Evolutionary conservation across 441 rosid genomes (phyloP).

Genomic region (Populus hybrid): DNA sequence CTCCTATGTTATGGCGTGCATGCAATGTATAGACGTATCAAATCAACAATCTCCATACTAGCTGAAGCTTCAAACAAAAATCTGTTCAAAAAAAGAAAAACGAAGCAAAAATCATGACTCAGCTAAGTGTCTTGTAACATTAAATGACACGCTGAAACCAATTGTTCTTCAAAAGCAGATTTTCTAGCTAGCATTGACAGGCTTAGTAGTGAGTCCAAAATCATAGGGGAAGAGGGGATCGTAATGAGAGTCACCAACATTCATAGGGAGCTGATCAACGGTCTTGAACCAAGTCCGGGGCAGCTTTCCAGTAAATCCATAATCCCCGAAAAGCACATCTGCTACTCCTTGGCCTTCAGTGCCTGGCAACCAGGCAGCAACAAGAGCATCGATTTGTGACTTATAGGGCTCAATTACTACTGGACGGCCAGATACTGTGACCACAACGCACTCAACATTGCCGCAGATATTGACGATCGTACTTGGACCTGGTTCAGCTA

Average conservation of each 20-base stretch:
- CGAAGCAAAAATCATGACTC: too few species aligned
- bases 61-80: neutral
- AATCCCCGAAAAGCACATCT: slow-evolving; percentile 61
- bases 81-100: too few species aligned
- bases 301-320: slow-evolving; percentile 58
- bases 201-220: too few species aligned
- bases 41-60: neutral
- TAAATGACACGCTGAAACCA: neutral
- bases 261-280: slow-evolving; percentile 69
- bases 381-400: slow-evolving; percentile 35
- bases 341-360: slow-evolving; percentile 65
- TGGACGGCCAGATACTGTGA: slow-evolving; percentile 53
- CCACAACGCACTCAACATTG: slow-evolving; percentile 40
- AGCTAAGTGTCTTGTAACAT: too few species aligned
- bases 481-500: slow-evolving; percentile 40
- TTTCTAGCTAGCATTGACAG: too few species aligned
- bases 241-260: slow-evolving; percentile 58
- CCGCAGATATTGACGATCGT: slow-evolving; percentile 47
- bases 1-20: neutral
- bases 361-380: slow-evolving; percentile 72
- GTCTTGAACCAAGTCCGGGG: slow-evolving; percentile 59
- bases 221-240: slow-evolving; percentile 60
- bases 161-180: neutral
- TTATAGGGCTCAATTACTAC: slow-evolving; percentile 44
- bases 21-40: neutral